Conservation (phyloP, 176 grass and related monocot genomes). For the Eleusine indica region DNA sequence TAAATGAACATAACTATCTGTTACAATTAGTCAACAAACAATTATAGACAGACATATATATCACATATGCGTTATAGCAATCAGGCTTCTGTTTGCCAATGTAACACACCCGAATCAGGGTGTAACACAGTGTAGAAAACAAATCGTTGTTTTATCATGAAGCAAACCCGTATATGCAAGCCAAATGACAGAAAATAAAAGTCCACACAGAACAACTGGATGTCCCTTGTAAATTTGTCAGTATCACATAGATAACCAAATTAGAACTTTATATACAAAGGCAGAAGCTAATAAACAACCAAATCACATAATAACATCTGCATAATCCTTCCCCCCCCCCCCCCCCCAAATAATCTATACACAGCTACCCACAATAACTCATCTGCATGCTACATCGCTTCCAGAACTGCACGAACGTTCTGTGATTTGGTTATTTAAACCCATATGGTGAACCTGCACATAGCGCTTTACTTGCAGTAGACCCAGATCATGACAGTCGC, state of each 20-base stretch:
- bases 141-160: neutral
- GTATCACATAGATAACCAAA: slow-evolving; percentile 4
- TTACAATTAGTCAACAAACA: neutral
- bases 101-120: neutral
- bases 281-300: neutral
- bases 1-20: neutral
- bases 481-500: neutral
- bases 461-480: neutral
- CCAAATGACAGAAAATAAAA: slow-evolving; percentile 28
- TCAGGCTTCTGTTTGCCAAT: neutral
- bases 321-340: neutral
- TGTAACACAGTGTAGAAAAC: neutral
- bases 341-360: neutral
- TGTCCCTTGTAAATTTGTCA: slow-evolving; percentile 6
- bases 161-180: neutral
- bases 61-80: neutral
- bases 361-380: slow-evolving; percentile 2
- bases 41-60: neutral
- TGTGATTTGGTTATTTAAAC: slow-evolving; percentile 5
- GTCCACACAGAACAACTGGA: slow-evolving; percentile 9
- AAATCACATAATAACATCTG: slow-evolving; percentile 10
- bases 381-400: neutral
- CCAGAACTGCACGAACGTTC: neutral
- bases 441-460: neutral
- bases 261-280: slow-evolving; percentile 26